Base-by-base conservation (phyloP, 306 rosid species). In the Quercus parvula region DNA sequence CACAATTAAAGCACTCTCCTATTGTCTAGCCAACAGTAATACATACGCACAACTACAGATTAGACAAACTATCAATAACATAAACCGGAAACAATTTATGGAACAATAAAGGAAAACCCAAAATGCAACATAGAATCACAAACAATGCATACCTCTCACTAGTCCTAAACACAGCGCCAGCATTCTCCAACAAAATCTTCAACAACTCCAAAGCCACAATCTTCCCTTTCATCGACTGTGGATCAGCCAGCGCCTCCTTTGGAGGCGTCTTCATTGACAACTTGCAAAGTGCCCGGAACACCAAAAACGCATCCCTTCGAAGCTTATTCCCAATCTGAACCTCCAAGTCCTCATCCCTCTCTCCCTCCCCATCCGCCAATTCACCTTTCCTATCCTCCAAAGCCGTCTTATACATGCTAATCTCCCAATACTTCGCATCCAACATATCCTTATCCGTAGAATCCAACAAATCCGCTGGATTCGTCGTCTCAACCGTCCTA, bases 371-470 rank as follows among this genome's bases (percentile, higher is more conserved):
- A 51, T 93, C 99, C 41, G 87, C 97, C 81, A 96, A 83, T 81
- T 96, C 99, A 8, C 91, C 98, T 51, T 96, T 96, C 84, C 99
- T 81, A 11, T 94, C 99, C 83, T 96, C 99, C 90, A 96, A 84
- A 0, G 99, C 99, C n/a, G 97, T 90, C 87, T 96, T 96, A 44
- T 96, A 96, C 99, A 96, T 96, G 71, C 99, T 96, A 74, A 96
- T 96, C 84, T 96, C 99, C 99, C 99, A 96, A 76, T 96, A 96
- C 84, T 96, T 96, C 0, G 99, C 99, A 83, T 96, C 99, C 88
- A 96, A 84, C 99, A 96, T 96, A 79, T 96, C 99, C 85, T 96
- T 96, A 75, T 96, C 99, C 4, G 97, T 96, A 1, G 99, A 96
- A 82, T 96, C 99, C 89, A 96, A 81, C 86, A 96, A 90, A 79